Evolutionary conservation across 2,329 filamentous ascomycete species (phyloP), one percentile per base, ranked within the genome.

Genomic region (Chrysosporium queenslandicum): DNA sequence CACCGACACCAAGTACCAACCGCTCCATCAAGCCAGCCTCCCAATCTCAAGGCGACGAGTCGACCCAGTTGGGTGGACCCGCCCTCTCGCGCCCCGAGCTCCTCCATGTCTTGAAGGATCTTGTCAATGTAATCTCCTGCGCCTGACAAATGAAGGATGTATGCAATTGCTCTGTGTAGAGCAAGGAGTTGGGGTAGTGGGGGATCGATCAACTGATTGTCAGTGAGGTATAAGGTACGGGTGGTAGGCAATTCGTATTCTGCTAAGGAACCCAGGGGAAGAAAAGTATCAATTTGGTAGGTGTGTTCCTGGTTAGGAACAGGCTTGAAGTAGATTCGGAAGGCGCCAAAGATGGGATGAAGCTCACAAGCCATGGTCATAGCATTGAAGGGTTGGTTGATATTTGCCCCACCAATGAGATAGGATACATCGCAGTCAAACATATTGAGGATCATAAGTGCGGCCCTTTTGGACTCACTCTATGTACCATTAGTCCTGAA

Each of bases 331-430:
- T 43, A 52, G 27, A 57, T 23, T 8, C 40, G 2, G 11, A 57
- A 57, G 30, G 37, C 36, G 9, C 66, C 62, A 59, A 72, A 70
- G 2, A 49, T 27, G 6, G 34, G 7, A 58, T 69, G 66, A 36
- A 64, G 27, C 5, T 41, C 18, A 30, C 40, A 48, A 8, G 60
- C 61, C 30, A 71, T 59, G 4, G 66, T 69, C 11, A 71, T 59
- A 16, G 70, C 69, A 57, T 74, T 74, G 21, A 58, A 56, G 21
- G 68, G 67, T 45, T 63, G 61, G 55, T 73, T 68, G 49, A 72
- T 71, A 8, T 70, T 60, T 27, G 53, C 50, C 34, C 70, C 68
- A 30, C 71, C 60, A 48, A 72, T 70, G 1, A 71, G 46, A 55
- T 65, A 57, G 2, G 55, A 58, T n/a, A 68, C 61, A 37, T 63